Conservation (phyloP, 2,329 filamentous ascomycete genomes). For the Rutstroemia sp. region DNA sequence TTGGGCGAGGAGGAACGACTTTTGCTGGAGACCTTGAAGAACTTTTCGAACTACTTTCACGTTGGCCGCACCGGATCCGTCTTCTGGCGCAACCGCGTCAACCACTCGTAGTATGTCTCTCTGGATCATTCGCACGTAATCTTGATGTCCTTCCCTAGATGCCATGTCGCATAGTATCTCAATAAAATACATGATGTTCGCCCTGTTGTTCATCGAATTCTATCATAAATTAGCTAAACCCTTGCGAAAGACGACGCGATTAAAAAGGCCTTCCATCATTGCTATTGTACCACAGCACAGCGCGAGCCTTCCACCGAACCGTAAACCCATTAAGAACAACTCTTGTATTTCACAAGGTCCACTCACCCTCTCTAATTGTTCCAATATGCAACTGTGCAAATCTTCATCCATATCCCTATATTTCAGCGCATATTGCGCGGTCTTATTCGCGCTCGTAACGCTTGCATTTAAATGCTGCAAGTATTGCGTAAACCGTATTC, state of each 20-base stretch:
- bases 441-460: constrained; percentile 81
- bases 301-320: too few relatives aligned
- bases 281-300: too few relatives aligned
- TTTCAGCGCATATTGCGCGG: constrained; percentile 89
- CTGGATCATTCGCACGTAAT: constrained; percentile 92
- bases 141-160: constrained; percentile 57
- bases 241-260: background rate
- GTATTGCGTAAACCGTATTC: constrained; percentile 90
- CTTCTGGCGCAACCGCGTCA: constrained; percentile 81
- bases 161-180: constrained; percentile 77
- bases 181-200: constrained; percentile 99
- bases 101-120: constrained; percentile 87
- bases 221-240: constrained; percentile 30
- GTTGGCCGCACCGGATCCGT: constrained; percentile 84
- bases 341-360: background rate
- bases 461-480: constrained; percentile 88
- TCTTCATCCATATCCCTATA: constrained; percentile 95
- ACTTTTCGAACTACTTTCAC: constrained; percentile 84
- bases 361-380: constrained; percentile 78
- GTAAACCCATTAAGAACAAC: background rate
- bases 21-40: constrained; percentile 60
- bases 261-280: background rate
- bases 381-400: constrained; percentile 91
- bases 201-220: constrained; percentile 93
- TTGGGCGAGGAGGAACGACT: constrained; percentile 65